Evolutionary conservation across 257 asterid species (phyloP).

Genomic region (Buddleja alternifolia): DNA sequence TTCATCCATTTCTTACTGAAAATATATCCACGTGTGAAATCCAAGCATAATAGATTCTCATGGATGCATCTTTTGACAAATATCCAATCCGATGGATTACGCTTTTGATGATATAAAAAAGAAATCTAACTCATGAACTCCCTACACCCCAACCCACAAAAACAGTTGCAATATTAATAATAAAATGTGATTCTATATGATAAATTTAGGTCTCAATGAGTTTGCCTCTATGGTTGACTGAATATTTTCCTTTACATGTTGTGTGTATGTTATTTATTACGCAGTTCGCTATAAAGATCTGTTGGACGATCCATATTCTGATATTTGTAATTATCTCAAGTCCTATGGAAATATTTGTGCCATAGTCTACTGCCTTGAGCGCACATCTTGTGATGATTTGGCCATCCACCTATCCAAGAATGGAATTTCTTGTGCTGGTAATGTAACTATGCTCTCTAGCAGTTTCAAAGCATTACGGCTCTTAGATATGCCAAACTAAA

Average conservation of each 20-base stretch:
- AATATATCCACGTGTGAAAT: background rate
- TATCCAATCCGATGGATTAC: background rate
- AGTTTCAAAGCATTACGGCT: constrained; percentile 18
- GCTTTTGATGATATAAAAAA: background rate
- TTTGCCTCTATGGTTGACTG: background rate
- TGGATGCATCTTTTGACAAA: constrained; percentile 8
- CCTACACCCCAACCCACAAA: background rate
- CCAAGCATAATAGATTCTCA: background rate
- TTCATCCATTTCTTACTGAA: constrained; percentile 8
- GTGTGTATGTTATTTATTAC: constrained; percentile 33
- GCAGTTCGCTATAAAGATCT: constrained; percentile 97
- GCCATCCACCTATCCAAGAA: constrained; percentile 66
- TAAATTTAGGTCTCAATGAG: background rate
- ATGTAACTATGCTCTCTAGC: constrained; percentile 26
- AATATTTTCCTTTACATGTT: background rate
- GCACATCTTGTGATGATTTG: constrained; percentile 82
- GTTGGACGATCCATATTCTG: constrained; percentile 77
- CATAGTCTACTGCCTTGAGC: constrained; percentile 94
- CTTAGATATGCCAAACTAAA: constrained; percentile 28
- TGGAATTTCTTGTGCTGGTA: constrained; percentile 93
- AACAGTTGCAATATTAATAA: background rate
- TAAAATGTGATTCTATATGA: constrained; percentile 13
- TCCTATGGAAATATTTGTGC: constrained; percentile 82
- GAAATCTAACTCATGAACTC: background rate
- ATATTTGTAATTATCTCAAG: constrained; percentile 79